Conservation (phyloP, 1,284 basidiomycete species). For the Phylloboletellus chloephorus region DNA sequence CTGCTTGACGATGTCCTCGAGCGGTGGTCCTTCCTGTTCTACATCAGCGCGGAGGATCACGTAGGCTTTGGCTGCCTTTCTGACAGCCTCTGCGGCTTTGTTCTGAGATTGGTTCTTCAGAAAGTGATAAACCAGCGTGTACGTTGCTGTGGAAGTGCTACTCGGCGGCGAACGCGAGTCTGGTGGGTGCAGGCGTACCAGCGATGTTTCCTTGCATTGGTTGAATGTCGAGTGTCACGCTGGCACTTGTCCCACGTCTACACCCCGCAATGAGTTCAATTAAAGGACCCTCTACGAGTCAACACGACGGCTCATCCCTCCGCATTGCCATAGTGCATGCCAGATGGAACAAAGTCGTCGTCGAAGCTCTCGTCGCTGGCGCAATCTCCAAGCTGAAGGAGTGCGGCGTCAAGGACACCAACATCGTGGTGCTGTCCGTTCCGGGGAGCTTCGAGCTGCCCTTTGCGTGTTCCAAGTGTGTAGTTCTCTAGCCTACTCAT, state of each 20-base stretch:
- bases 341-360: constrained; percentile 85
- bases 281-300: constrained; percentile 68
- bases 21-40: constrained; percentile 41
- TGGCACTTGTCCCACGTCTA: no score
- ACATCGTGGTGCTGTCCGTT: constrained; percentile 88
- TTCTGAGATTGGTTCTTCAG: constrained; percentile 54
- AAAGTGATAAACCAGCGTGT: constrained; percentile 70
- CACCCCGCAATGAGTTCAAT: constrained; percentile 48
- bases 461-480: constrained; percentile 74
- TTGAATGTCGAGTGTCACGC: neutral
- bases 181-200: constrained; percentile 31
- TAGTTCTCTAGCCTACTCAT: constrained; percentile 10
- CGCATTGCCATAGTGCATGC: constrained; percentile 90
- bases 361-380: constrained; percentile 79
- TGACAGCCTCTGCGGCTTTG: constrained; percentile 61
- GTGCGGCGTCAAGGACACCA: constrained; percentile 82
- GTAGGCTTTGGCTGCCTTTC: constrained; percentile 57
- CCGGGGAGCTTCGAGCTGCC: constrained; percentile 95
- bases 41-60: constrained; percentile 53
- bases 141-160: constrained; percentile 46
- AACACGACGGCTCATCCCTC: constrained; percentile 73
- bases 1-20: constrained; percentile 57
- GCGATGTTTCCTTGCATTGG: constrained; percentile 46
- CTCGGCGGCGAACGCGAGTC: constrained; percentile 12
- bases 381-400: constrained; percentile 73